Base-by-base conservation (phyloP, 2,329 filamentous ascomycete species). In the Davidsoniella virescens region DNA sequence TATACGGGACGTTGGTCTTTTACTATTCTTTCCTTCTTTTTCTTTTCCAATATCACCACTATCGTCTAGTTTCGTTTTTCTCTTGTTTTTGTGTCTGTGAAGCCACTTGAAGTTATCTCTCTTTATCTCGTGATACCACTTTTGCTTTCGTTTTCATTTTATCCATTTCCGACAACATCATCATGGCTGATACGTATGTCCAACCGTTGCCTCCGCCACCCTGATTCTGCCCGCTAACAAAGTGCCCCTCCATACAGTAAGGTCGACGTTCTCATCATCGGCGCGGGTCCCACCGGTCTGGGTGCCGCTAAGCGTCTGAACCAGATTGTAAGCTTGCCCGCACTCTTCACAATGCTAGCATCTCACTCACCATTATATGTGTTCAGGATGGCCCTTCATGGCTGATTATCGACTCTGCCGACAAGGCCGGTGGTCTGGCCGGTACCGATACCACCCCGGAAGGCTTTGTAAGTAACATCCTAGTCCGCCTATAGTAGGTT, bases 221-320 rank as follows among this genome's bases (percentile, higher is more conserved):
- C 36, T 23, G n/a, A 18, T 7, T 20, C 39, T 40, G 8, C 17
- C 33, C 47, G 16, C 40, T 47, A 33, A 48, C 43, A 40, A 16
- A 36, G 43, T 38, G 9, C 18, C 20, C 20, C n/a, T 23, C 38
- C n/a, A 25, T 20, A 17, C n/a, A 50, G 42, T 17, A 42, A 49
- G 23, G 51, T 53, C 43, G 51, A 98, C 70, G 84, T 98, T 59
- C 86, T 98, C 64, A 81, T 98, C 68, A 95, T 96, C 72, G 92
- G 92, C 64, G 90, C 90, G 70, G 92, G 92, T 64, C 92, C 92
- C 61, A 96, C 92, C 63, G 92, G 92, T 70, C 79, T 96, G 60
- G 92, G 92, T 75, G 92, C 92, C 65, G 92, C 92, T 61, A 98
- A 98, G 76, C 86, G 92, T 65, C 78, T 98, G 58, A 84, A 96